Conservation (phyloP, 495 filamentous ascomycete genomes). For the Trichoderma erinaceum region DNA sequence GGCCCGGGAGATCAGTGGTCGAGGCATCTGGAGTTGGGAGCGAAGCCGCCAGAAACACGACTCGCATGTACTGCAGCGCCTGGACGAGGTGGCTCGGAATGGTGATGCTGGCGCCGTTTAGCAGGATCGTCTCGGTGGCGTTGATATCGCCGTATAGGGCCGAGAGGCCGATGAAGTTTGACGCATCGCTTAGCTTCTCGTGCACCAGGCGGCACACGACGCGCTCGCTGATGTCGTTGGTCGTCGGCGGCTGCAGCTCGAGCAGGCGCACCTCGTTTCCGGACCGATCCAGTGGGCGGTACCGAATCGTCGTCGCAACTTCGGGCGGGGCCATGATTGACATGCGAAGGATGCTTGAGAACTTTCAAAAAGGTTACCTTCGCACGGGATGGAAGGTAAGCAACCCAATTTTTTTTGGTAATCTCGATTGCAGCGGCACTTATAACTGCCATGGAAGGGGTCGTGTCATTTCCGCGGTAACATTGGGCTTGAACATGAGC, state of each 20-base stretch:
- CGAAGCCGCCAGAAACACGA: conserved; percentile 11
- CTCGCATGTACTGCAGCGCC: conserved; percentile 15
- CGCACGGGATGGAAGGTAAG: background rate
- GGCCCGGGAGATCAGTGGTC: background rate
- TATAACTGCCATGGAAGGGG: conserved; percentile 1
- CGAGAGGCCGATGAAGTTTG: conserved; percentile 17
- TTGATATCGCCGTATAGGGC: conserved; percentile 16
- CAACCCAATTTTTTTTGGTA: background rate
- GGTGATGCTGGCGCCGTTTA: conserved; percentile 5
- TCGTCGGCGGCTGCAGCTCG: conserved; percentile 16
- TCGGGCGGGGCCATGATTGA: conserved; percentile 15
- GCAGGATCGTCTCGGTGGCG: conserved; percentile 15
- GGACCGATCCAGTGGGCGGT: conserved; percentile 16
- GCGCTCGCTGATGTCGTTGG: conserved; percentile 15
- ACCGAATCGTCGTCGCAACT: conserved; percentile 4
- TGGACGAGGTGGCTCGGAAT: conserved; percentile 14
- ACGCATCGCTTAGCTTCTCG: conserved; percentile 10
- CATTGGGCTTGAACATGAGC: conserved; percentile 1
- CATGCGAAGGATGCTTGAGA: background rate
- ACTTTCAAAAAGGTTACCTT: background rate
- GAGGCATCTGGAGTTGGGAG: background rate
- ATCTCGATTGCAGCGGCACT: conserved; percentile 12
- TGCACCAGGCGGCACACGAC: conserved; percentile 17
- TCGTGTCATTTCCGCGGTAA: conserved; percentile 12
- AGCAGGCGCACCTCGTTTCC: conserved; percentile 15